These are phyloP conservation scores for Nannizziopsis arthrosporioides DNA, from an alignment of 2,329 filamentous ascomycete genomes.

Conservation along the genomic window DNA sequence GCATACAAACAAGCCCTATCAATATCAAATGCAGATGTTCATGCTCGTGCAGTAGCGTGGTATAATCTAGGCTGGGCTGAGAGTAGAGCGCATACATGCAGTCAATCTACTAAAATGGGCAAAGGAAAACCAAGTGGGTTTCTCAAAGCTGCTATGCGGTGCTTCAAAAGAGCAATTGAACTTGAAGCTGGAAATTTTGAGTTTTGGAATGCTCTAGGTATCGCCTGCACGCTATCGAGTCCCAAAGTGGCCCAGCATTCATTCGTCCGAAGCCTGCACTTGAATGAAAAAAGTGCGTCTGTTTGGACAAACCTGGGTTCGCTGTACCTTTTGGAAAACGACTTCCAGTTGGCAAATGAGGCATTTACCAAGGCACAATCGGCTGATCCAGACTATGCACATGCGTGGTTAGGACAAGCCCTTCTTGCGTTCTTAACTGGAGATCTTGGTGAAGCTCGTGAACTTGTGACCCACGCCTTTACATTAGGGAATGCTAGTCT, in stretches of 20 bases:
- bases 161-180: conserved; percentile 93
- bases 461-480: conserved; percentile 85
- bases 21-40: conserved; percentile 58
- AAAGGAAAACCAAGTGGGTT: conserved; percentile 49
- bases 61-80: conserved; percentile 97
- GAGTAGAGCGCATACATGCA: conserved; percentile 61
- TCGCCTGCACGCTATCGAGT: conserved; percentile 76
- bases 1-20: conserved; percentile 79
- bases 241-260: conserved; percentile 84
- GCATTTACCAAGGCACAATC: conserved; percentile 86
- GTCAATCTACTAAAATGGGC: conserved; percentile 34
- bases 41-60: conserved; percentile 90
- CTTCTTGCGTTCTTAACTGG: conserved; percentile 68
- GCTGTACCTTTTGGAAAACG: conserved; percentile 72
- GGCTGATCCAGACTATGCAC: conserved; percentile 82
- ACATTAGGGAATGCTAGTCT: conserved; percentile 76
- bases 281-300: conserved; percentile 76
- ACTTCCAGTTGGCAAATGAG: conserved; percentile 74
- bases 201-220: conserved; percentile 93
- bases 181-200: conserved; percentile 86
- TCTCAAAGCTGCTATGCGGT: conserved; percentile 68
- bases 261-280: conserved; percentile 79
- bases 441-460: conserved; percentile 63
- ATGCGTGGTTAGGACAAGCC: conserved; percentile 90
- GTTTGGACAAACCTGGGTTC: conserved; percentile 86